Evolutionary conservation across 768 basidiomycete genomes (phyloP).

Genomic region (Suillus lakei): DNA sequence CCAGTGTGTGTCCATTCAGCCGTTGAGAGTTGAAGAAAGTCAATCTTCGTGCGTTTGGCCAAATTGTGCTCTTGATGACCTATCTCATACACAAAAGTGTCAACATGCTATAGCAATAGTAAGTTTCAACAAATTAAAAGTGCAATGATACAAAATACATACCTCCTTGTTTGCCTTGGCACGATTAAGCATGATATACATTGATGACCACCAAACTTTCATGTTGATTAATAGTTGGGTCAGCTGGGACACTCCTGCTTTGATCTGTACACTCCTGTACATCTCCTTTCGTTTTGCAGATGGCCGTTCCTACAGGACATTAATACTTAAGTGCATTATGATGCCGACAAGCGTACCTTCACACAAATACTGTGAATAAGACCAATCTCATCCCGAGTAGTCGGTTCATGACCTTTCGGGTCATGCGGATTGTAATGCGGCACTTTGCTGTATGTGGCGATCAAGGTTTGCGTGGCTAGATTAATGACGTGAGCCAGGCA

Average conservation of each 20-base stretch:
- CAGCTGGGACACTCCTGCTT: not conserved
- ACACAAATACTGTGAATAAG: not conserved
- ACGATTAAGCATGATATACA: not conserved
- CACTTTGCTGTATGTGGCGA: not conserved
- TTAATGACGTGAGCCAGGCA: not conserved
- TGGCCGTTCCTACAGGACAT: not conserved
- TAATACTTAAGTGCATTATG: too few species aligned
- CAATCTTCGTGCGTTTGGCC: not conserved
- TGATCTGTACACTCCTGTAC: not conserved
- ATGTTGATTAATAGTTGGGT: not conserved
- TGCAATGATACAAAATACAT: not conserved
- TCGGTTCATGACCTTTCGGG: not conserved
- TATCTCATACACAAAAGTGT: not conserved
- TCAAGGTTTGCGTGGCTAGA: not conserved
- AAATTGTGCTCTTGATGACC: not conserved
- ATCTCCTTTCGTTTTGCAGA: not conserved
- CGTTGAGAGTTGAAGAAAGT: not conserved
- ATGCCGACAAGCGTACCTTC: too few species aligned
- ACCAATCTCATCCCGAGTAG: not conserved
- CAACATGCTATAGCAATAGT: not conserved
- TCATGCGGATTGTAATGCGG: not conserved
- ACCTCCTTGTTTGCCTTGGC: not conserved
- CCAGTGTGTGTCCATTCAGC: not conserved
- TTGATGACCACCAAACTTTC: not conserved
- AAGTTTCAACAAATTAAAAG: not conserved